phyloP scores from a whole-genome alignment of 352 stramenopile species.

The Phytophthora fragariae region DNA sequence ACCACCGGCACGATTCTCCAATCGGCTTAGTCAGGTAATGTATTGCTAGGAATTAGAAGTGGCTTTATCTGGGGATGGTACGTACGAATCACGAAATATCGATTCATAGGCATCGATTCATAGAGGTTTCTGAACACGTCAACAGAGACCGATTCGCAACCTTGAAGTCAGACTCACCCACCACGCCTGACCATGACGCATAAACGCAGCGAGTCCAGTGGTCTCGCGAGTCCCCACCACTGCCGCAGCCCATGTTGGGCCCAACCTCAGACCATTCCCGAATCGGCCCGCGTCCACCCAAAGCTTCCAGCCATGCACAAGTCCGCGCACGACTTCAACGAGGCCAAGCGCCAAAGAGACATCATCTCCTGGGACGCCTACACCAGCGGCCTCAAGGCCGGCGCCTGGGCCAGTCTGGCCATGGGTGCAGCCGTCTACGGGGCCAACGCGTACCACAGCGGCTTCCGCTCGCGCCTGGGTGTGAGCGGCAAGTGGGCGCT shows the following conservation, averaged over 20 bases:
- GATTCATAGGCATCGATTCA: neutral
- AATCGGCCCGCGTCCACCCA: conserved; percentile 14
- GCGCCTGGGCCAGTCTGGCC: conserved; percentile 28
- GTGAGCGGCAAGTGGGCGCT: conserved; percentile 54
- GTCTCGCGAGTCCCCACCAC: neutral
- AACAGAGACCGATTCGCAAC: neutral
- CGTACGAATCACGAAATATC: too few relatives aligned
- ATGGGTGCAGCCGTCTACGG: conserved; percentile 36
- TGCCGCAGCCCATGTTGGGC: too few relatives aligned
- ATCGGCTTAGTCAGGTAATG: too few relatives aligned
- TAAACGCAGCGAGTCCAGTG: conserved; percentile 8
- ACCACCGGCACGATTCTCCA: too few relatives aligned
- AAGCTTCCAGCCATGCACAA: conserved; percentile 30
- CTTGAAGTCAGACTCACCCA: neutral
- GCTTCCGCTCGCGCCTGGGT: conserved; percentile 49
- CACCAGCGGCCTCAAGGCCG: conserved; percentile 41
- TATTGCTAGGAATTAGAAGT: too few relatives aligned
- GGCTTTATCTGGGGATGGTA: too few relatives aligned
- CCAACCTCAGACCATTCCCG: conserved; percentile 14
- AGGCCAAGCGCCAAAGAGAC: conserved; percentile 38
- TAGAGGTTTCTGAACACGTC: neutral
- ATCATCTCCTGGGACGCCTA: conserved; percentile 49
- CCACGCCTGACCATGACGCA: neutral
- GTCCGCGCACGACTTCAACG: conserved; percentile 27
- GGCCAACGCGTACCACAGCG: conserved; percentile 45